Percentiles rank a stretch among this genome's conserved stretches.
Conservation (phyloP, 2,329 filamentous ascomycete species). For the Cercospora sp. region DNA sequence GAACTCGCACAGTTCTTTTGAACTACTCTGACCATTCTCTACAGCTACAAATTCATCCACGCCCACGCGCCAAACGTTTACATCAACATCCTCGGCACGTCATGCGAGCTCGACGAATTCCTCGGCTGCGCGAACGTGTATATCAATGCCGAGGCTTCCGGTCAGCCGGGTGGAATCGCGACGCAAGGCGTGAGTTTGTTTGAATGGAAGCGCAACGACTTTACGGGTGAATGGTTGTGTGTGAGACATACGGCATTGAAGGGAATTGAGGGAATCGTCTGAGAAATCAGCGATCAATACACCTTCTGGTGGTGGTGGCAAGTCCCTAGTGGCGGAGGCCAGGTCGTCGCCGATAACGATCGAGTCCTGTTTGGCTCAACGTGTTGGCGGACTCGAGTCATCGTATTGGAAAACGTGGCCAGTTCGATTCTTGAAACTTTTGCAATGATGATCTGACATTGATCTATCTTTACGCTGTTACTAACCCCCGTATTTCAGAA, state of each 20-base stretch:
- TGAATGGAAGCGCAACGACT: conserved; percentile 11
- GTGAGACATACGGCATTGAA: conserved; percentile 18
- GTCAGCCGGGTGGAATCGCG: conserved; percentile 17
- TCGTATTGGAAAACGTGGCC: not conserved
- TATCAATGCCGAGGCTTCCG: conserved; percentile 13
- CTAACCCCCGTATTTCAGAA: not conserved
- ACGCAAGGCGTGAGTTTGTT: conserved; percentile 19
- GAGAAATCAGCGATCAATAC: not conserved
- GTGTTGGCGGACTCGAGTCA: not conserved
- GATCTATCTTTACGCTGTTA: not conserved
- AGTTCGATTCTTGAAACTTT: not conserved
- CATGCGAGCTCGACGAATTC: conserved; percentile 11
- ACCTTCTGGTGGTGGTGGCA: not conserved
- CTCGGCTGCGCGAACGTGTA: conserved; percentile 18
- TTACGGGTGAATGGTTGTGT: conserved; percentile 16
- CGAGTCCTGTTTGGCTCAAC: not conserved
- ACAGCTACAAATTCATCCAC: conserved; percentile 13
- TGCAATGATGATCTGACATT: not conserved
- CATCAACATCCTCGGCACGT: conserved; percentile 11
- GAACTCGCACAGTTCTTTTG: not conserved
- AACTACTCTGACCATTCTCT: not conserved
- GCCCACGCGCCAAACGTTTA: conserved; percentile 14
- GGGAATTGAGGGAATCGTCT: conserved; percentile 17
- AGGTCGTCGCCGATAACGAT: not conserved
- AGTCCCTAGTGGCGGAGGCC: not conserved